Base-by-base conservation (phyloP, 768 basidiomycete genomes). In the Coprinellus micaceus region DNA sequence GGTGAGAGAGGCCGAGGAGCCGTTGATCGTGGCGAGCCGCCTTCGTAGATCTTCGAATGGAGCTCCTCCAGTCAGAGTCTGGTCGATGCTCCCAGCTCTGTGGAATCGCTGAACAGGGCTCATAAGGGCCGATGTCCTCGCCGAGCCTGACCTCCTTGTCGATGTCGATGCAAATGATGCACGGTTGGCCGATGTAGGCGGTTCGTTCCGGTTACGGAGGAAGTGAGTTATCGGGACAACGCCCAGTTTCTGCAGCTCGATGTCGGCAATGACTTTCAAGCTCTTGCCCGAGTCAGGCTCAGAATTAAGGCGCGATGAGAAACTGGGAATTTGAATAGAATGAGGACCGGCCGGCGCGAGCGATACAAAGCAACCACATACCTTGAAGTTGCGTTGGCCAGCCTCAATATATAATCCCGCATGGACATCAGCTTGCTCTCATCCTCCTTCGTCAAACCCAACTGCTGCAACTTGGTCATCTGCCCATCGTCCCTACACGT, bases 181-280 rank as follows among this genome's bases (percentile, higher is more conserved):
- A 22, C 79, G 81, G 26, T 79, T 75, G 13, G 73, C 73, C 66
- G 22, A 70, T 66, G 25, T 80, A 73, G n/a, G n/a, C n/a, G n/a
- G 81, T 66, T 63, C 82, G 90, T 51, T 49, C 25, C 50, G 49
- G 17, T 43, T 26, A 21, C 46, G 46, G 61, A 97, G 74, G 70
- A 98, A 97, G 19, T 97, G 85, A 0, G 93, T 97, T 57, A 91
- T 92, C 12, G 94, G 93, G 0, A 94, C 89, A 4, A 95, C 88
- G 1, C 88, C 88, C 3, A 98, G 83, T 63, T 91, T 93, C 63
- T 88, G 89, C 39, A 99, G 79, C 57, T 92, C 89, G 30, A 93
- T 77, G 48, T 87, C 82, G 19, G 82, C 82, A 9, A 77, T 80
- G 4, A 82, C 76, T 66, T 83, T 87, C 22, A 91, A 75, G 56